Percentiles rank a stretch among this genome's conserved stretches.
These are phyloP conservation scores for Phytophthora cryptogea DNA, from an alignment of 352 stramenopile genomes.

Conservation along the genomic window DNA sequence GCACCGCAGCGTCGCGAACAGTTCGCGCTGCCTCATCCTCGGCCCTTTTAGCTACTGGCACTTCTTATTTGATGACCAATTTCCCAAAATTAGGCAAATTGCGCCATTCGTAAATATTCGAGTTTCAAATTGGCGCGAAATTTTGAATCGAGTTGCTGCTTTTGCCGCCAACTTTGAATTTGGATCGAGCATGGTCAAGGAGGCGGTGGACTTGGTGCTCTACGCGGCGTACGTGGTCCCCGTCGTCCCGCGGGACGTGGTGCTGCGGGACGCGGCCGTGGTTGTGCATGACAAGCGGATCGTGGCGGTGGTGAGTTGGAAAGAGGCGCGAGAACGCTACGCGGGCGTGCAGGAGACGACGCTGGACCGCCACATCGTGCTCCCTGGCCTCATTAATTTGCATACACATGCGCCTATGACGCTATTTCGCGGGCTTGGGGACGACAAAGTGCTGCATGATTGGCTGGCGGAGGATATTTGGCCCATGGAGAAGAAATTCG, in stretches of 20 bases:
- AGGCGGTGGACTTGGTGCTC: conserved; percentile 62
- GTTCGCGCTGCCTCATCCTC: conserved; percentile 45
- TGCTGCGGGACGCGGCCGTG: conserved; percentile 69
- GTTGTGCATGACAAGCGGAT: conserved; percentile 62
- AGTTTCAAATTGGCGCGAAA: conserved; percentile 9
- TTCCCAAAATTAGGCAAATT: background rate
- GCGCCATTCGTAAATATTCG: background rate
- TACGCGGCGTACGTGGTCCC: conserved; percentile 73
- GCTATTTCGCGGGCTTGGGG: conserved; percentile 77
- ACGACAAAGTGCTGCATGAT: conserved; percentile 78
- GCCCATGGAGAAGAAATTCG: conserved; percentile 75
- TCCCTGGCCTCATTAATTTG: conserved; percentile 82
- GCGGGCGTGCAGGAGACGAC: conserved; percentile 35
- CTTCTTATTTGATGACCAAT: background rate
- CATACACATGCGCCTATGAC: conserved; percentile 86
- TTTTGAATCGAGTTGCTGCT: conserved; percentile 1
- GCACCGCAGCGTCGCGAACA: conserved; percentile 56
- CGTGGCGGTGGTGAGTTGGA: conserved; percentile 58
- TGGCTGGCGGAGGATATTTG: conserved; percentile 84
- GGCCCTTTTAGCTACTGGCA: background rate
- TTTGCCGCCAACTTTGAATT: conserved; percentile 8
- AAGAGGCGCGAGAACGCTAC: conserved; percentile 53
- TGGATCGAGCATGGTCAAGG: conserved; percentile 8
- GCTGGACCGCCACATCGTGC: conserved; percentile 64
- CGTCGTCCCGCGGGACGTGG: conserved; percentile 63